Base-by-base conservation (phyloP, 2,329 filamentous ascomycete genomes). In the Neonectria neomacrospora region DNA sequence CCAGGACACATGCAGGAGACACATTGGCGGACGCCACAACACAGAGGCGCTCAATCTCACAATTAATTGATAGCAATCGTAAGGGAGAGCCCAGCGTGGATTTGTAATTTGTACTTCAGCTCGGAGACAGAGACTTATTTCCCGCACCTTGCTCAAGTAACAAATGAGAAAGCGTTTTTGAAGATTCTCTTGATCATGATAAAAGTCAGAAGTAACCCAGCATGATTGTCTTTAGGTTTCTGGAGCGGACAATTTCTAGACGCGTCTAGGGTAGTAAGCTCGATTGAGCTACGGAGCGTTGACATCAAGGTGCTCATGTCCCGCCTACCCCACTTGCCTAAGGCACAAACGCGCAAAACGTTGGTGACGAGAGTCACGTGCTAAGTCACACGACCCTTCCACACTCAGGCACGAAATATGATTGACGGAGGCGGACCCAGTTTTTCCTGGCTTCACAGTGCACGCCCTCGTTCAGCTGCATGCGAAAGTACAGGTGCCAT, bases 401-500 rank as follows among this genome's bases (percentile, higher is more conserved):
- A 59, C 63, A 64, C 57, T 52, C 58, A 64, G 63, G 64, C 61
- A 61, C 65, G 65, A 61, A 66, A 61, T 66, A 51, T 66, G 63
- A 66, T 61, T 63, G 66, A 66, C 54, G 61, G 61, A 58, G n/a
- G 28, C 20, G 64, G 64, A 34, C 66, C 66, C 64, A 58, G 30
- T 66, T 63, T 67, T 63, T 55, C 37, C 58, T 50, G 53, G 48
- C 60, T 55, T 60, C 54, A 64, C 58, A 54, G 58, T 61, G 58
- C 64, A 58, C 55, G 57, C 58, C 55, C 58, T 72, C 64, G 59
- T 66, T 66, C 56, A 65, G 64, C 70, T 77, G 70, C 74, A 75
- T 76, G 67, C 63, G 67, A 71, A 76, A 71, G 75, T 77, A 77
- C 74, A 74, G 60, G 67, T 72, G 70, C 72, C 71, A 73, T 75